Conservation (phyloP, 2,329 filamentous ascomycete genomes). For the Colletotrichum trifolii region DNA sequence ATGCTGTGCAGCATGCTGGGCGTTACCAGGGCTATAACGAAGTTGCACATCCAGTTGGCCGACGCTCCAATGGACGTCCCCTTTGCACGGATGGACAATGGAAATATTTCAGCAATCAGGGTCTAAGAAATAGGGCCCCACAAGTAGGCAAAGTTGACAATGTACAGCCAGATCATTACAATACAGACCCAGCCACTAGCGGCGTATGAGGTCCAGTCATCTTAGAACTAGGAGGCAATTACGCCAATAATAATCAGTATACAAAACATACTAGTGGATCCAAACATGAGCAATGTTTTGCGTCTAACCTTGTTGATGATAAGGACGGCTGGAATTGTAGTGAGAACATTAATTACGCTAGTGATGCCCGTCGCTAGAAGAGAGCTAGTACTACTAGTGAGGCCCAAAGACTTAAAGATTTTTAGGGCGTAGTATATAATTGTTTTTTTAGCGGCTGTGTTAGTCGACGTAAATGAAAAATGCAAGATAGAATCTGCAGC, state of each 20-base stretch:
- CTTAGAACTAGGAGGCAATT: conserved; percentile 50
- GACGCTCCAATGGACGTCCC: conserved; percentile 65
- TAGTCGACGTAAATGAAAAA: too few species aligned
- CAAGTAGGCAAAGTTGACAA: conserved; percentile 32
- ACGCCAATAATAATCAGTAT: conserved; percentile 53
- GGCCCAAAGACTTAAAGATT: conserved; percentile 55
- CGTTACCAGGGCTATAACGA: conserved; percentile 61
- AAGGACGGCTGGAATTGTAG: conserved; percentile 47
- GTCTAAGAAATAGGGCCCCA: conserved; percentile 49
- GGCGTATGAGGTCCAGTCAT: conserved; percentile 48
- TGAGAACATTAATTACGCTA: conserved; percentile 64
- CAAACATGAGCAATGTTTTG: conserved; percentile 49
- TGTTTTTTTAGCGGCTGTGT: too few species aligned
- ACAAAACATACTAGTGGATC: conserved; percentile 50
- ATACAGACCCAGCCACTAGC: conserved; percentile 51
- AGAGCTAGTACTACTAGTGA: conserved; percentile 52
- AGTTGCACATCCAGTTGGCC: conserved; percentile 58
- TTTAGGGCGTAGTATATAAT: conserved; percentile 60
- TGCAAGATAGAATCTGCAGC: too few species aligned
- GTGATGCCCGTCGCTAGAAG: conserved; percentile 68
- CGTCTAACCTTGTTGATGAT: conserved; percentile 54
- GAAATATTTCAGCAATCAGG: conserved; percentile 60
- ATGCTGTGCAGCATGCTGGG: conserved; percentile 64
- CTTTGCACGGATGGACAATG: conserved; percentile 68
- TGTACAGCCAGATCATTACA: conserved; percentile 42